Evolutionary conservation across 257 asterid species (phyloP).

Genomic region (Penstemon barbatus): DNA sequence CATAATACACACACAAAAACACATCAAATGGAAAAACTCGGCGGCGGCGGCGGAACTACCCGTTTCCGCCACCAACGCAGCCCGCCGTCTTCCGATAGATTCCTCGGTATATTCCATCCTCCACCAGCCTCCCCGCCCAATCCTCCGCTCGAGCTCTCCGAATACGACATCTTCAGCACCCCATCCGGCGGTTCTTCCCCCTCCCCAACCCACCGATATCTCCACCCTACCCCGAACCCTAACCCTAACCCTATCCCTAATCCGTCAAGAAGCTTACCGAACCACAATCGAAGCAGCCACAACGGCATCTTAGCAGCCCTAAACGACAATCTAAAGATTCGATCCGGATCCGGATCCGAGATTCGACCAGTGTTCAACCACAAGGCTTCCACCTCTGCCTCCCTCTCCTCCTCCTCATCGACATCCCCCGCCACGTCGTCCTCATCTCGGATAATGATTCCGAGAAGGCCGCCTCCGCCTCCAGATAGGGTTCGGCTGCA

Average conservation of each 20-base stretch:
- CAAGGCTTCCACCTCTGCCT: conserved; percentile 51
- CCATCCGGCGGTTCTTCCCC: conserved; percentile 35
- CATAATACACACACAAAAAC: neutral
- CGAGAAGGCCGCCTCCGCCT: conserved; percentile 50
- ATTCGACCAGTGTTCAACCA: conserved; percentile 54
- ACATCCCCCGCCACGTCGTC: conserved; percentile 37
- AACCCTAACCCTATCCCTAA: conserved; percentile 22
- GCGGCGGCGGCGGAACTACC: conserved; percentile 29
- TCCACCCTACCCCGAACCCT: conserved; percentile 18
- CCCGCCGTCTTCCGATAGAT: conserved; percentile 38
- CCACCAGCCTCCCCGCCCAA: conserved; percentile 28
- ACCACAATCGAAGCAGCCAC: conserved; percentile 9
- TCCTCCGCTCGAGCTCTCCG: conserved; percentile 51
- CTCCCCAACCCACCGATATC: conserved; percentile 30
- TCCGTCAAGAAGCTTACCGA: neutral
- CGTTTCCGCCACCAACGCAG: conserved; percentile 33
- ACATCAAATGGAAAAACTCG: conserved; percentile 34
- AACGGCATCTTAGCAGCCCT: conserved; percentile 65
- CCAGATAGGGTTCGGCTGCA: conserved; percentile 24
- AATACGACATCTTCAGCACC: conserved; percentile 55
- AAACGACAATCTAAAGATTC: conserved; percentile 12
- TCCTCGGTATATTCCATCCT: conserved; percentile 36
- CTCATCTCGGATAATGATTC: conserved; percentile 49
- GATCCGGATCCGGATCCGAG: conserved; percentile 43
- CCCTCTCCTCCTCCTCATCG: conserved; percentile 46